Conservation (phyloP, 805 yeast species). For the Saccharomycopsis sp. region DNA sequence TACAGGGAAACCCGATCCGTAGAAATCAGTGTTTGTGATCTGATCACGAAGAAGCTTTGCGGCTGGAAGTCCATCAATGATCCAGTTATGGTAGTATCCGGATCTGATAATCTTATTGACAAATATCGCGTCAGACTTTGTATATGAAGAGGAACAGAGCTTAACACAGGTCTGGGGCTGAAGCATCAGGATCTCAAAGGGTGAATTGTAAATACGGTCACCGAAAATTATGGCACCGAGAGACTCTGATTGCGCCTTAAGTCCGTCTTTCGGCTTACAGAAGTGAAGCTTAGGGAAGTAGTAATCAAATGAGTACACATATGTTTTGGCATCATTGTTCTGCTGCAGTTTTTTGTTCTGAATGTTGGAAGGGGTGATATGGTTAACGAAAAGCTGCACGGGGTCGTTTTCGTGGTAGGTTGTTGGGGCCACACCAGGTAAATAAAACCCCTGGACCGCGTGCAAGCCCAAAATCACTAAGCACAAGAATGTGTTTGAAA, state of each 20-base stretch:
- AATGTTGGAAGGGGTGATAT: constrained; percentile 70
- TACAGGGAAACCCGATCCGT: constrained; percentile 75
- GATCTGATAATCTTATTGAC: constrained; percentile 74
- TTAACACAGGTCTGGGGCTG: constrained; percentile 58
- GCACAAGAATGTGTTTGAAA: constrained; percentile 13
- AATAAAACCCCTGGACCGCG: constrained; percentile 54
- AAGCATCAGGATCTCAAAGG: constrained; percentile 75
- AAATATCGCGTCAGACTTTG: constrained; percentile 62
- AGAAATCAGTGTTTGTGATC: constrained; percentile 55
- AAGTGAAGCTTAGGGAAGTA: constrained; percentile 79
- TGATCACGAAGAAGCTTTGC: constrained; percentile 56
- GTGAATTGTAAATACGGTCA: constrained; percentile 90
- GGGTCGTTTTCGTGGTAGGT: constrained; percentile 67
- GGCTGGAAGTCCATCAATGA: constrained; percentile 91
- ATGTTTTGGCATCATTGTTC: constrained; percentile 41
- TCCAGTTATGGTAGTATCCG: constrained; percentile 86
- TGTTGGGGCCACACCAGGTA: constrained; percentile 96
- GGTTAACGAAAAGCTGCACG: constrained; percentile 80
- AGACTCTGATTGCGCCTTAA: constrained; percentile 63
- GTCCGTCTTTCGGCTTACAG: constrained; percentile 66
- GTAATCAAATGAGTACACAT: constrained; percentile 71
- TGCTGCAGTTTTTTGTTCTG: constrained; percentile 13
- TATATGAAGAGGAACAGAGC: constrained; percentile 58
- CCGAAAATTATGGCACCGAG: constrained; percentile 92
- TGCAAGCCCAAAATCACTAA: constrained; percentile 22